Percentiles rank a stretch among this genome's conserved stretches.
Evolutionary conservation across 805 yeast genomes (phyloP).

Genomic region (Suhomyces sp.): DNA sequence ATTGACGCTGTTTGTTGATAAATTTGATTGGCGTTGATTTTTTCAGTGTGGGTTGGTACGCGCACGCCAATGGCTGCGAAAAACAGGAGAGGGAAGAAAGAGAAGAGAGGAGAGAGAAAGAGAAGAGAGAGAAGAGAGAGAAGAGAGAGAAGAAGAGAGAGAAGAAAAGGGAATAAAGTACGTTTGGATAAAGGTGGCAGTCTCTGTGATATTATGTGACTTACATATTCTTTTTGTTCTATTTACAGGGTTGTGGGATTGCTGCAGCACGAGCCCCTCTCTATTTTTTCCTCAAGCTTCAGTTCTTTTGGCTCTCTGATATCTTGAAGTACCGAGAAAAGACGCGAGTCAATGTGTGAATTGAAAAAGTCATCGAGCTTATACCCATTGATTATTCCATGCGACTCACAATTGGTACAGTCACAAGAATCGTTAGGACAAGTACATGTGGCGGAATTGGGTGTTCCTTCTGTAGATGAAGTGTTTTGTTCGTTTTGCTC

Average conservation of each 20-base stretch:
- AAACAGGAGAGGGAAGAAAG: not conserved
- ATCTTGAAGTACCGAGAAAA: not conserved
- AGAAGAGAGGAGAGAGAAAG: too few relatives aligned
- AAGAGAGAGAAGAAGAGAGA: too few relatives aligned
- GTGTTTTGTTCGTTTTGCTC: not conserved
- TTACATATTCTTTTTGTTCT: not conserved
- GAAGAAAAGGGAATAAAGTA: too few relatives aligned
- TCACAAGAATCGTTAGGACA: constrained; percentile 31
- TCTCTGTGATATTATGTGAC: too few relatives aligned
- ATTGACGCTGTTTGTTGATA: not conserved
- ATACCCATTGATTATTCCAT: constrained; percentile 43
- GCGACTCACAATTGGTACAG: constrained; percentile 45
- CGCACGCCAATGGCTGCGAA: constrained; percentile 1
- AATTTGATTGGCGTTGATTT: constrained; percentile 1
- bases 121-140: not conserved
- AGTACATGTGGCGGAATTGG: constrained; percentile 13
- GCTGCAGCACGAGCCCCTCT: not conserved
- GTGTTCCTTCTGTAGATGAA: not conserved
- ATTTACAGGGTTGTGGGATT: not conserved
- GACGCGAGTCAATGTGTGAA: constrained; percentile 1
- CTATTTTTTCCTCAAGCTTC: not conserved
- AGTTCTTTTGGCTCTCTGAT: not conserved
- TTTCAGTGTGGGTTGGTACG: constrained; percentile 1
- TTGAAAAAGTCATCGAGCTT: constrained; percentile 37
- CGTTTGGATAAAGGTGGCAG: too few relatives aligned